A percentile compares a stretch with the other conserved stretches of the same genome.
These are phyloP conservation scores for Nannochloropsis salina DNA, from an alignment of 108 stramenopile species.

Conservation along the genomic window DNA sequence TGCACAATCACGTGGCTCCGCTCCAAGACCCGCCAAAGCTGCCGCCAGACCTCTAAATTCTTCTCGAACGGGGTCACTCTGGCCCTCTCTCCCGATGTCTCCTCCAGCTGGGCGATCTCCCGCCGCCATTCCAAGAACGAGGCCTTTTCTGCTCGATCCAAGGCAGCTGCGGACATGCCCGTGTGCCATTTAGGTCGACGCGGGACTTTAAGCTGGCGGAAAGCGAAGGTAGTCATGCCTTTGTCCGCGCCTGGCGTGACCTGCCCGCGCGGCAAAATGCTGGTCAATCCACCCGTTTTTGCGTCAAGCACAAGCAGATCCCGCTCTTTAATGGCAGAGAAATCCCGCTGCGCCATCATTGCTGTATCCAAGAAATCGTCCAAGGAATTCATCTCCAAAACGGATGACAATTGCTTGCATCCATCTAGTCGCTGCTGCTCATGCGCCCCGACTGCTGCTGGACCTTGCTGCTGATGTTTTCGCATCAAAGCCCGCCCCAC, in stretches of 20 bases:
- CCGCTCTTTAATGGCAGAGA: constrained; percentile 72
- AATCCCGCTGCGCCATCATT: constrained; percentile 81
- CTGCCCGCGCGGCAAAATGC: constrained; percentile 41
- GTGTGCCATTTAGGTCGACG: constrained; percentile 84
- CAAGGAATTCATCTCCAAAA: constrained; percentile 79
- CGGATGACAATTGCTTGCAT: constrained; percentile 48
- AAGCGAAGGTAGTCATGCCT: constrained; percentile 61
- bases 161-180: constrained; percentile 74
- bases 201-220: constrained; percentile 81
- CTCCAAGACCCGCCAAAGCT: constrained; percentile 96
- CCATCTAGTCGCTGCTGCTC: neutral
- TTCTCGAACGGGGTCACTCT: constrained; percentile 93
- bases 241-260: constrained; percentile 27
- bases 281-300: constrained; percentile 38
- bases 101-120: constrained; percentile 69
- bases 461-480: constrained; percentile 16
- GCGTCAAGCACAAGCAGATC: constrained; percentile 62
- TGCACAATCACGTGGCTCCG: constrained; percentile 80
- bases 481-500: neutral
- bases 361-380: constrained; percentile 88
- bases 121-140: constrained; percentile 91
- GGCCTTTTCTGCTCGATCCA: constrained; percentile 75
- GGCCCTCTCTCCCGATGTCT: constrained; percentile 21
- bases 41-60: constrained; percentile 97
- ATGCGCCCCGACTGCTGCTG: neutral